These are phyloP conservation scores for Psilocybe subaeruginosa DNA, from an alignment of 768 basidiomycete genomes.

Conservation along the genomic window DNA sequence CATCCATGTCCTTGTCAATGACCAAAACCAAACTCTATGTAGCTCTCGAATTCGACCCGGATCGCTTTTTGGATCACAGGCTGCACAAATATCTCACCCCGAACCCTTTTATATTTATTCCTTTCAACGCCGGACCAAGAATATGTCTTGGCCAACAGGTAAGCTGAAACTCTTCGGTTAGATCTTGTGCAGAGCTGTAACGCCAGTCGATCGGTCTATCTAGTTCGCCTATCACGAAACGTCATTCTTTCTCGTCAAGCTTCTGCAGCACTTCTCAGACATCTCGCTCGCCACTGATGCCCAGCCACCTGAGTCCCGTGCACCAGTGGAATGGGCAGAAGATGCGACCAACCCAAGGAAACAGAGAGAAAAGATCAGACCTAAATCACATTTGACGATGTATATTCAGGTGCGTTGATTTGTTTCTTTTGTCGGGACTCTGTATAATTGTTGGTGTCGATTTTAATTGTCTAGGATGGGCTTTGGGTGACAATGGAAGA, in stretches of 20 bases:
- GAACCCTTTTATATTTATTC: constrained; percentile 43
- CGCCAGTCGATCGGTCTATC: background rate
- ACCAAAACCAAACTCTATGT: background rate
- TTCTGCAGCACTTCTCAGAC: constrained; percentile 48
- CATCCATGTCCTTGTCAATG: background rate
- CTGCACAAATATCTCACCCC: constrained; percentile 44
- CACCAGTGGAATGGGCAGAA: constrained; percentile 50
- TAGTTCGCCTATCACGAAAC: constrained; percentile 31
- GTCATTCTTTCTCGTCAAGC: constrained; percentile 54
- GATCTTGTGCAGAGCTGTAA: background rate
- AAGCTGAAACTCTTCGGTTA: constrained; percentile 36
- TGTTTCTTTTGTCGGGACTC: background rate
- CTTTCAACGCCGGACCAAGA: constrained; percentile 39
- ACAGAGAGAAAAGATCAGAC: constrained; percentile 31
- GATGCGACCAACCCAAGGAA: constrained; percentile 11
- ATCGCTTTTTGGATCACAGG: constrained; percentile 57
- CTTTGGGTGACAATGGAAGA: constrained; percentile 4
- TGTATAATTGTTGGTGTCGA: background rate
- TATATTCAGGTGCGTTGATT: constrained; percentile 35
- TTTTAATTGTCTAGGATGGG: background rate
- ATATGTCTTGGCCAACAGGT: constrained; percentile 50
- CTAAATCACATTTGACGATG: constrained; percentile 36
- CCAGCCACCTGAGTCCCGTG: constrained; percentile 10
- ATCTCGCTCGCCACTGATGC: background rate
- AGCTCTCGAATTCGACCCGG: constrained; percentile 63